A percentile compares a stretch with the other conserved stretches of the same genome.
Conservation (phyloP, 768 basidiomycete genomes). For the Boletus speciosus region DNA sequence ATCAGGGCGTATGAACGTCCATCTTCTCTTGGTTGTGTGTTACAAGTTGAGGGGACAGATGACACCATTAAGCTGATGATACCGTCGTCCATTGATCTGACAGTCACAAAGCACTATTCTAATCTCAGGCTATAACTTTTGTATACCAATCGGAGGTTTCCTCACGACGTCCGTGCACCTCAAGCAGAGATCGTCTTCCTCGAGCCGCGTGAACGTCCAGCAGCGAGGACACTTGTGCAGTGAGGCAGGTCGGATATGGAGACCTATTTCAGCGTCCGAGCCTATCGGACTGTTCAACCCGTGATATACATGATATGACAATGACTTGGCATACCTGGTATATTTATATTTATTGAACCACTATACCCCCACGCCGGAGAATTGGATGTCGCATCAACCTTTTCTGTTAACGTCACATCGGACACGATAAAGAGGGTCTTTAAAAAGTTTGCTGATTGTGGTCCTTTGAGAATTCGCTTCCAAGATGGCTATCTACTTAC, state of each 20-base stretch:
- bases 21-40: background rate
- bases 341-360: constrained; percentile 37
- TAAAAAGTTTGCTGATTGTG: constrained; percentile 53
- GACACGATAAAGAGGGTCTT: constrained; percentile 82
- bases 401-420: constrained; percentile 51
- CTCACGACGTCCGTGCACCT: constrained; percentile 48
- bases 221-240: constrained; percentile 83
- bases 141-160: constrained; percentile 3
- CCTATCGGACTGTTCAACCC: constrained; percentile 1
- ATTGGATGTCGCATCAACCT: constrained; percentile 38
- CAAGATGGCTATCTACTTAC: constrained; percentile 11
- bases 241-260: constrained; percentile 62
- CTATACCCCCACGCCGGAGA: constrained; percentile 50
- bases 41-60: background rate
- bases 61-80: background rate
- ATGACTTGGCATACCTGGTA: constrained; percentile 43
- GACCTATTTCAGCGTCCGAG: constrained; percentile 28
- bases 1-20: background rate
- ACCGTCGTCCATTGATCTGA: background rate
- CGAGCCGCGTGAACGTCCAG: constrained; percentile 69
- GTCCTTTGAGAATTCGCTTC: background rate
- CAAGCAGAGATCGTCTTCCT: constrained; percentile 53
- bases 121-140: background rate
- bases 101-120: background rate
- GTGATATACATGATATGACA: background rate